These are phyloP conservation scores for Picea mariana DNA, from an alignment of 83 land plant genomes.

Conservation along the genomic window DNA sequence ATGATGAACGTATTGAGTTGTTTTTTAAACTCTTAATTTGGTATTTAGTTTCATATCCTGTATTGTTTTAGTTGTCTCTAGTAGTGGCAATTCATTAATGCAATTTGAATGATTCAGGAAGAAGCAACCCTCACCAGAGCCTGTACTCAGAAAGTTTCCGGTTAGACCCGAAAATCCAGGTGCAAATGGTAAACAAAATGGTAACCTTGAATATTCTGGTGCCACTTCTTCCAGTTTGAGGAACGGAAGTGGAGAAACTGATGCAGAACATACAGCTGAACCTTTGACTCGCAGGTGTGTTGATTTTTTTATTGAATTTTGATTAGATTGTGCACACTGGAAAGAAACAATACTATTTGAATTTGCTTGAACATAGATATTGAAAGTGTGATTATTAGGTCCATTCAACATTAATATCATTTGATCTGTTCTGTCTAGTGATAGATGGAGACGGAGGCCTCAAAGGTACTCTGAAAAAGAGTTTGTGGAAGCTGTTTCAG, in stretches of 20 bases:
- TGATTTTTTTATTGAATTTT: not conserved
- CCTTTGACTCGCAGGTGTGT: conserved; percentile 50
- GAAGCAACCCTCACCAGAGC: conserved; percentile 34
- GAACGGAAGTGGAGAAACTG: conserved; percentile 41
- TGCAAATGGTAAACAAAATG: conserved; percentile 59
- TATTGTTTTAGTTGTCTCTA: not conserved
- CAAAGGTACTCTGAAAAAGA: conserved; percentile 69
- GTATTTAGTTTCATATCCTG: not conserved
- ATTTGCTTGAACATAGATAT: not conserved
- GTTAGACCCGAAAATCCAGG: conserved; percentile 31
- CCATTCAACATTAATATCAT: conserved; percentile 1
- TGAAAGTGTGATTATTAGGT: not conserved
- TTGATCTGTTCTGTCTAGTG: conserved; percentile 29
- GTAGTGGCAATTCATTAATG: not conserved
- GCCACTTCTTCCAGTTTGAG: conserved; percentile 37
- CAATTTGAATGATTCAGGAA: conserved; percentile 22
- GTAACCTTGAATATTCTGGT: conserved; percentile 29
- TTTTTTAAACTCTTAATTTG: not conserved
- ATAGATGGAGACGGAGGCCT: conserved; percentile 63
- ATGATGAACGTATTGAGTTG: not conserved
- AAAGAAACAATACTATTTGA: not conserved
- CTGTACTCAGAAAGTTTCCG: conserved; percentile 16
- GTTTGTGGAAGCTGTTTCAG: conserved; percentile 67
- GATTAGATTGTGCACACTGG: conserved; percentile 2
- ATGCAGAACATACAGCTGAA: conserved; percentile 39